Percentiles rank a stretch among this genome's conserved stretches.
Evolutionary conservation across 257 asterid genomes (phyloP).

Genomic region (Solanum infundibuliforme): DNA sequence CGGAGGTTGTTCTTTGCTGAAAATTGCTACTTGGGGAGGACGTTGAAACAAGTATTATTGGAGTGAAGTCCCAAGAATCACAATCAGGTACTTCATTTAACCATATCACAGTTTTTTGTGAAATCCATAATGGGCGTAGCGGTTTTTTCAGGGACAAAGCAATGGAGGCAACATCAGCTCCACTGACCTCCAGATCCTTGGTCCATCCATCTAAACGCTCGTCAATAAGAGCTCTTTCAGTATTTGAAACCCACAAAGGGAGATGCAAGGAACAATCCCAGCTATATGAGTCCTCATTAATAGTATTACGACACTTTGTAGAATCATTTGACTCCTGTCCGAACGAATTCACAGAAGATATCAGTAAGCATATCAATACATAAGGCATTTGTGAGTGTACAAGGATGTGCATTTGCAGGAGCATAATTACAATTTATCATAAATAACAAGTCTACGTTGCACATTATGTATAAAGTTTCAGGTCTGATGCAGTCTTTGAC

Average conservation of each 20-base stretch:
- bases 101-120: constrained; percentile 86
- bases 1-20: constrained; percentile 62
- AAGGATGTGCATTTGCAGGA: neutral
- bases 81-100: constrained; percentile 86
- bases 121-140: constrained; percentile 82
- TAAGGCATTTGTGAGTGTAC: neutral
- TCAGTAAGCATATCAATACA: neutral
- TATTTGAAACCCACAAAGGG: constrained; percentile 85
- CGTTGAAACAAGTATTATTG: constrained; percentile 66
- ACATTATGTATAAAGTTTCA: neutral
- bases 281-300: constrained; percentile 12
- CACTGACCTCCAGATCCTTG: constrained; percentile 59
- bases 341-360: constrained; percentile 8
- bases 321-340: constrained; percentile 34
- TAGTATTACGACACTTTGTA: constrained; percentile 3
- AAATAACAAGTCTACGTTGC: neutral
- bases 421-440: neutral
- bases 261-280: constrained; percentile 95
- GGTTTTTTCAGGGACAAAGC: constrained; percentile 54
- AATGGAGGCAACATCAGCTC: constrained; percentile 78
- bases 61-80: constrained; percentile 95
- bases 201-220: constrained; percentile 65
- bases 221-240: constrained; percentile 62
- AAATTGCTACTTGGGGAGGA: constrained; percentile 42
- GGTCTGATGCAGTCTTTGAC: neutral